Evolutionary conservation across 441 rosid genomes (phyloP), one percentile per base, ranked within the genome.

Genomic region (Erodium trifolium): DNA sequence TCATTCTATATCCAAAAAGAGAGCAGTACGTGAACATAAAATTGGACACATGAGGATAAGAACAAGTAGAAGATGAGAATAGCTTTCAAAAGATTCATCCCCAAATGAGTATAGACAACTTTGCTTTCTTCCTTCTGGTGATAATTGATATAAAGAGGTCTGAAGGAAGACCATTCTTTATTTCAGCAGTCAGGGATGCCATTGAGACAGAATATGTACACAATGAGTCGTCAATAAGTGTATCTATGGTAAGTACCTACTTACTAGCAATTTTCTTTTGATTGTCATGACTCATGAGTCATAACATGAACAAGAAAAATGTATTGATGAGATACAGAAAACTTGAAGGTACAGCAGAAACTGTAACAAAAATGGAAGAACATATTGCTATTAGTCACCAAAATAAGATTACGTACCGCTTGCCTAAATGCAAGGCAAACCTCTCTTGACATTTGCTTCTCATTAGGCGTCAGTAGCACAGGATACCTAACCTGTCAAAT

Each of bases 401-500:
- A 51, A 68, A 64, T 53, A 59, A 51, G 49, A 71, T 39, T 65
- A 75, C 90, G 60, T 84, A 96, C 99, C 83, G 81, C 84, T 82
- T 96, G 99, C 77, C 97, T 86, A 85, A 96, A 96, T 45, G 99
- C 99, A 45, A 86, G 73, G 88, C 98, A 96, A 74, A 96, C 98
- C 77, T 89, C 97, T 82, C 99, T 88, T 66, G 98, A 89, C 97
- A 96, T 93, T 80, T 96, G 97, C 84, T 96, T 96, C 82, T 96
- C 99, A 63, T 81, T 85, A 73, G 99, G 99, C 65, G 98, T 96
- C 77, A 96, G 80, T 75, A 96, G 81, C 62, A 96, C 99, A 19
- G 99, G 99, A 91, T 96, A 96, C 69, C 99, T 91, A 69, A 95
- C 93, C 99, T 95, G 89, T 72, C 70, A 79, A 71, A 73, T 53